A percentile compares a stretch with the other conserved stretches of the same genome.
These are phyloP conservation scores for Annona squamosa DNA, from an alignment of 164 flowering plant genomes.

Conservation along the genomic window DNA sequence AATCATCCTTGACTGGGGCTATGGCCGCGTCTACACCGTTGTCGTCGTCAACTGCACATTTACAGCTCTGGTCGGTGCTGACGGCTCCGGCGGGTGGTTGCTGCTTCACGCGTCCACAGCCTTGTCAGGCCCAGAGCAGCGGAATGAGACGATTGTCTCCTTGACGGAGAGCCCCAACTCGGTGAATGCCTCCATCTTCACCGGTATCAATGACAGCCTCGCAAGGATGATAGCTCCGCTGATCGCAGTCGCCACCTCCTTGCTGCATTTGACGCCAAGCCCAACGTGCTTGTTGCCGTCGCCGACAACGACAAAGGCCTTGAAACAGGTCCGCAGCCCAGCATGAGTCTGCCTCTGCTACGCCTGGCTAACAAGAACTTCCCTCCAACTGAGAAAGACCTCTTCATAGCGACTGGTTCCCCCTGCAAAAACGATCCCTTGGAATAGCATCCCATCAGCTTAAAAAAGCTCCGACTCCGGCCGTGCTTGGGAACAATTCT, in stretches of 20 bases:
- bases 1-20: constrained; percentile 90
- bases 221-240: constrained; percentile 71
- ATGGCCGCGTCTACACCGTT: constrained; percentile 85
- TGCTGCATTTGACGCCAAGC: constrained; percentile 71
- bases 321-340: constrained; percentile 76
- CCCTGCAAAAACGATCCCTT: constrained; percentile 20
- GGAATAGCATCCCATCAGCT: constrained; percentile 30
- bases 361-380: constrained; percentile 25
- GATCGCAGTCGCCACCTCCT: constrained; percentile 81
- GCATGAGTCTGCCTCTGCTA: constrained; percentile 82
- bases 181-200: constrained; percentile 30
- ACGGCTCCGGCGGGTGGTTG: constrained; percentile 52
- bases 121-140: constrained; percentile 32
- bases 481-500: constrained; percentile 12
- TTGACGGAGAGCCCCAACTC: constrained; percentile 42
- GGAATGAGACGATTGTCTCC: constrained; percentile 41
- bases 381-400: constrained; percentile 39
- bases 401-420: constrained; percentile 42
- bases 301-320: constrained; percentile 84
- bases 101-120: constrained; percentile 51
- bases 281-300: constrained; percentile 78
- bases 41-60: constrained; percentile 89
- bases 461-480: constrained; percentile 20
- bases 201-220: constrained; percentile 64
- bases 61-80: constrained; percentile 31